phyloP scores from a whole-genome alignment of 805 yeast species.

The Cyberlindnera americana region DNA sequence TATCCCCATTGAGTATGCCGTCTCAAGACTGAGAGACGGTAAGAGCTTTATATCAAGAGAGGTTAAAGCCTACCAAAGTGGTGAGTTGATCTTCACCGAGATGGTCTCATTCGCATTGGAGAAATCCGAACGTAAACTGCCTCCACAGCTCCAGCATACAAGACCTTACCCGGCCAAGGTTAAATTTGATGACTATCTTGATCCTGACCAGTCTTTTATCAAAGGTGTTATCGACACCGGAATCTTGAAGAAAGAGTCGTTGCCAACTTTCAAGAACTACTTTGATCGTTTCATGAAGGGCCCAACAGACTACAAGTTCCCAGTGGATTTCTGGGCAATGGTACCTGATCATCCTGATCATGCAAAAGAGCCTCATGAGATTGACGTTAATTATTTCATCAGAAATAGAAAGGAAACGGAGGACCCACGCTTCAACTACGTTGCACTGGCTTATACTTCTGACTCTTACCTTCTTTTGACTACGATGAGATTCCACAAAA shows the following conservation, averaged over 20 bases:
- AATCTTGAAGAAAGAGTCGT: slow-evolving; percentile 8
- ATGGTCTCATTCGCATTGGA: slow-evolving; percentile 33
- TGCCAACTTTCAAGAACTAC: slow-evolving; percentile 14
- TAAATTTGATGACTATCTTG: slow-evolving; percentile 13
- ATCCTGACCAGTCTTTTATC: slow-evolving; percentile 14
- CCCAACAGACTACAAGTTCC: slow-evolving; percentile 33
- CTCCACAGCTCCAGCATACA: slow-evolving; percentile 15
- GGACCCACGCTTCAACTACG: slow-evolving; percentile 42
- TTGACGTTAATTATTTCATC: slow-evolving; percentile 16
- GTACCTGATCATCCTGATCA: slow-evolving; percentile 18
- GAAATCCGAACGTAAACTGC: slow-evolving; percentile 6
- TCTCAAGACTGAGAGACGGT: slow-evolving; percentile 49
- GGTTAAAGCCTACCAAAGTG: slow-evolving; percentile 53
- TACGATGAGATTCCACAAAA: slow-evolving; percentile 47
- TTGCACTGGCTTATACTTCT: slow-evolving; percentile 55
- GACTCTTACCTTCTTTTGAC: slow-evolving; percentile 54
- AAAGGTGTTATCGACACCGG: slow-evolving; percentile 17
- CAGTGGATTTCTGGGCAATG: slow-evolving; percentile 30
- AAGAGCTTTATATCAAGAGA: slow-evolving; percentile 49
- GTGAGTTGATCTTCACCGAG: slow-evolving; percentile 47
- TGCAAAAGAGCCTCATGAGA: slow-evolving; percentile 20
- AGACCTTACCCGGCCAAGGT: slow-evolving; percentile 18
- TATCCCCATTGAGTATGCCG: slow-evolving; percentile 49
- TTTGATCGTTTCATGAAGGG: slow-evolving; percentile 33
- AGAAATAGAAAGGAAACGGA: slow-evolving; percentile 16